Percentiles rank a stretch among this genome's conserved stretches.
Conservation (phyloP, 1,139 yeast species). For the Candida sp. region DNA sequence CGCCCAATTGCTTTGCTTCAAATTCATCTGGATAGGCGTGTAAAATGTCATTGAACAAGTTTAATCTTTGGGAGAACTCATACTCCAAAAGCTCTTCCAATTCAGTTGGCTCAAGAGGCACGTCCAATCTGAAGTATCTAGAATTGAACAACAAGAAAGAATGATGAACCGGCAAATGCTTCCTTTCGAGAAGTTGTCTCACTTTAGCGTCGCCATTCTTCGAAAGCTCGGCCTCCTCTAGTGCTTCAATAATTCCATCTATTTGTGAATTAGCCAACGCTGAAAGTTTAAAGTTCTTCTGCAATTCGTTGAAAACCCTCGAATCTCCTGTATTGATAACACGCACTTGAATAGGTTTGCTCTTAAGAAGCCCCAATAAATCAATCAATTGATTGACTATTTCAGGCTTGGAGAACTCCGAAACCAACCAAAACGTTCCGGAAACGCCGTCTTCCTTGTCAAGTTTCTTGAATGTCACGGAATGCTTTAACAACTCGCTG, state of each 20-base stretch:
- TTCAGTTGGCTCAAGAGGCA: conserved; percentile 21
- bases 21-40: conserved; percentile 34
- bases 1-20: conserved; percentile 20
- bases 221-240: conserved; percentile 7
- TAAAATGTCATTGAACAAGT: conserved; percentile 31
- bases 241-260: conserved; percentile 16
- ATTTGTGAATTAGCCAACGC: conserved; percentile 19
- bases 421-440: conserved; percentile 57
- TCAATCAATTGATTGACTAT: conserved; percentile 47
- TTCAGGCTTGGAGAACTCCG: conserved; percentile 46
- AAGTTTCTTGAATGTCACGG: conserved; percentile 20
- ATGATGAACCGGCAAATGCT: conserved; percentile 38
- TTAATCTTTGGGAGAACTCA: conserved; percentile 40
- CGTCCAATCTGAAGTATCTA: conserved; percentile 39
- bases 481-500: conserved; percentile 27
- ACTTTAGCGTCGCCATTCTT: not conserved
- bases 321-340: conserved; percentile 30
- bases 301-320: conserved; percentile 7
- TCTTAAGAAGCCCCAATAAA: conserved; percentile 30
- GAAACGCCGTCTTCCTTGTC: conserved; percentile 19
- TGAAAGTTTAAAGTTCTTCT: conserved; percentile 13
- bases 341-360: conserved; percentile 38
- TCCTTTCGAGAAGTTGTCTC: conserved; percentile 18
- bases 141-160: conserved; percentile 44
- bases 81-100: conserved; percentile 34